Percentiles rank a stretch among this genome's conserved stretches.
These are phyloP conservation scores for Yamadazyma kitorensis DNA, from an alignment of 805 yeast species.

Conservation along the genomic window DNA sequence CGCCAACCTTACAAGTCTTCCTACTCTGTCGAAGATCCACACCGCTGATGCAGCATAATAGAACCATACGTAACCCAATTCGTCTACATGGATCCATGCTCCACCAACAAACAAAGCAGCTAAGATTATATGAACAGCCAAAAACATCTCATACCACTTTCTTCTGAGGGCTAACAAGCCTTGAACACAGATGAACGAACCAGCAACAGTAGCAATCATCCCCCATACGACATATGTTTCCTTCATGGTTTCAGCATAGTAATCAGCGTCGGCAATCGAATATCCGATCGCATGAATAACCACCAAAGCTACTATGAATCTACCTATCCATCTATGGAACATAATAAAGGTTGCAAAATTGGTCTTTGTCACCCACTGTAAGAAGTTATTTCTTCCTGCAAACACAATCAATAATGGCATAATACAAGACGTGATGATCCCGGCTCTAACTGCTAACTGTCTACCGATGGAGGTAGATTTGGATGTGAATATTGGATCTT, in stretches of 20 bases:
- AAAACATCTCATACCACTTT: conserved; percentile 35
- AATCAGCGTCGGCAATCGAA: conserved; percentile 15
- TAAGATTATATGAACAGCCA: conserved; percentile 31
- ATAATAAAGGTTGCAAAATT: conserved; percentile 39
- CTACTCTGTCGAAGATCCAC: conserved; percentile 36
- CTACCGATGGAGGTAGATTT: conserved; percentile 20
- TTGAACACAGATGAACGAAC: conserved; percentile 28
- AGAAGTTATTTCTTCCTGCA: conserved; percentile 61
- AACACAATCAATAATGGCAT: conserved; percentile 55
- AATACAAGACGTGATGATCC: conserved; percentile 42
- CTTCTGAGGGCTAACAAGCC: conserved; percentile 33
- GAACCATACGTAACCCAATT: conserved; percentile 29
- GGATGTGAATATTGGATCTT: conserved; percentile 26
- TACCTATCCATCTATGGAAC: conserved; percentile 46
- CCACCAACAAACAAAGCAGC: conserved; percentile 45
- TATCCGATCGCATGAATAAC: conserved; percentile 31
- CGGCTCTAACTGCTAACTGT: conserved; percentile 51
- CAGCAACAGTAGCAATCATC: conserved; percentile 34
- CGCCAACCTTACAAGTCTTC: conserved; percentile 25
- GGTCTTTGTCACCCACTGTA: conserved; percentile 62
- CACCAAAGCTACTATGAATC: conserved; percentile 26
- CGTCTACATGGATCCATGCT: conserved; percentile 40
- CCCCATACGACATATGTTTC: conserved; percentile 32
- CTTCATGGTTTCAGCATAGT: conserved; percentile 13
- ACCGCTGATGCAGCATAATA: conserved; percentile 31